A percentile compares a stretch with the other conserved stretches of the same genome.
Evolutionary conservation across 2,329 filamentous ascomycete species (phyloP).

Genomic region (Ascochyta rabiei): DNA sequence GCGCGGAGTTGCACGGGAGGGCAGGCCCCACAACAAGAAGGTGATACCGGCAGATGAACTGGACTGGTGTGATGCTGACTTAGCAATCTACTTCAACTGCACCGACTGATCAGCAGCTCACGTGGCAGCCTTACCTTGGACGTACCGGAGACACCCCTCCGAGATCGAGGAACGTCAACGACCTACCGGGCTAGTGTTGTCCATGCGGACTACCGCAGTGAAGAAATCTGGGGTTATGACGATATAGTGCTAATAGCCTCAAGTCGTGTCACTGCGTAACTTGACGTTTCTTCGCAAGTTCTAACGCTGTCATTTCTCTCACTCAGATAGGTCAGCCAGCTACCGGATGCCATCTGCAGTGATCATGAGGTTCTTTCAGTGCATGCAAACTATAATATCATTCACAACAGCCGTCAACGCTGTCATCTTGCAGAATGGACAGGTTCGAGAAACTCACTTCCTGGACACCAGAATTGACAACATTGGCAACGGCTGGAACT

Average conservation of each 20-base stretch:
- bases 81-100: not conserved
- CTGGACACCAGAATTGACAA: slow-evolving; percentile 44
- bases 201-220: not conserved
- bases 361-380: slow-evolving; percentile 21
- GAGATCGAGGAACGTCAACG: not conserved
- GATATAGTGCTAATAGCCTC: not conserved
- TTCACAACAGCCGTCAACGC: slow-evolving; percentile 35
- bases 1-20: slow-evolving; percentile 24
- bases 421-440: slow-evolving; percentile 54
- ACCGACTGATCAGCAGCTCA: not conserved
- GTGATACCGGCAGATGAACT: slow-evolving; percentile 32
- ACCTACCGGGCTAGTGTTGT: not conserved
- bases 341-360: not conserved
- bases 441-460: slow-evolving; percentile 47
- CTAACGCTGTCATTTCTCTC: not conserved
- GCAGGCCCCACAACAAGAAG: slow-evolving; percentile 35
- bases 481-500: slow-evolving; percentile 31
- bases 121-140: not conserved
- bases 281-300: not conserved
- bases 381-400: slow-evolving; percentile 15
- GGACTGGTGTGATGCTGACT: slow-evolving; percentile 23
- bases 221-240: not conserved
- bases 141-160: slow-evolving; percentile 6
- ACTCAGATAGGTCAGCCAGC: not conserved
- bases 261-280: not conserved